Evolutionary conservation across 2,329 filamentous ascomycete species (phyloP), one percentile per base, ranked within the genome.

Genomic region (Coleophoma crateriformis): DNA sequence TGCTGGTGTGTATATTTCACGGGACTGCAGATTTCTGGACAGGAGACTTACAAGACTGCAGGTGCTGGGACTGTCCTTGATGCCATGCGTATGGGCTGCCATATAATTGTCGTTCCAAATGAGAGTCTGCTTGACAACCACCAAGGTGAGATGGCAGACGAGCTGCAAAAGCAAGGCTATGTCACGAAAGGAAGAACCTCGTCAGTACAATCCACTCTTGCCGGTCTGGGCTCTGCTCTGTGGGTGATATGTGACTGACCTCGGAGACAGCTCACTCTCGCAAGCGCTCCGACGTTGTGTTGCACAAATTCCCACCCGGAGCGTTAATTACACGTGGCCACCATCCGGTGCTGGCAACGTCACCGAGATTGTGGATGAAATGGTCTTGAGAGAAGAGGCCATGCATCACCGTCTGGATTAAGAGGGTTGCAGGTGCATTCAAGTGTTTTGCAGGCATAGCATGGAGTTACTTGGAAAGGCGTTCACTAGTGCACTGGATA

Each of bases 91-190:
- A 72, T 87, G 47, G 79, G 82, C 13, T 73, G 90, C 0, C 85
- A 88, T 3, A 72, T 97, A n/a, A 78, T 99, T 45, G 89, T 96
- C 1, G 90, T 99, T 2, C 88, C 92, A 2, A 99, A 99, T 66
- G 77, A 82, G 2, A 74, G 75, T 7, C 78, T 99, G 0, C 78
- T 96, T 59, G 84, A 95, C 62, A 92, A 99, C 61, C 94, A 99
- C 64, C 94, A 99, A 68, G 78, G 82, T 17, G 90, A 97, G 66
- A 78, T 99, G 48, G 92, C 92, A 1, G 75, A 83, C 45, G 84
- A 88, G 57, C 77, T 97, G 50, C 80, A 86, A 33, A 71, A 75
- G 20, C 81, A 89, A 57, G 85, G 86, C 20, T 95, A 95, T 68
- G 82, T 89, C 3, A 75, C 91, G 6, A 60, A 60, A 42, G 54